Percentiles rank a stretch among this genome's conserved stretches.
Evolutionary conservation across 306 rosid species (phyloP).

Genomic region (Canavalia gladiata): DNA sequence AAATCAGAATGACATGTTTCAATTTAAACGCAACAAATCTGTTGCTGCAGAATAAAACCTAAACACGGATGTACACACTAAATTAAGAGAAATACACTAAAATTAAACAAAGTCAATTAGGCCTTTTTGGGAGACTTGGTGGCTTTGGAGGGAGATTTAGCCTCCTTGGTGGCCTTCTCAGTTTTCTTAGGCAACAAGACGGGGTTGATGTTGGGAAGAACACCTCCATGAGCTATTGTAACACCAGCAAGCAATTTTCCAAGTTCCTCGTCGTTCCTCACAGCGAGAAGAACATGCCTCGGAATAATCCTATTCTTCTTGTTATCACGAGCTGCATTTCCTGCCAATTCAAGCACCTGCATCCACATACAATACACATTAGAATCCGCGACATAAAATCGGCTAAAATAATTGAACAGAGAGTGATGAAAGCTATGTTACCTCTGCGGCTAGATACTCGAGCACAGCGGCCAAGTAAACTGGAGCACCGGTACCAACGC

Average conservation of each 20-base stretch:
- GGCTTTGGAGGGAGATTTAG: slow-evolving; percentile 74
- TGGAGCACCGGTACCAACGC: slow-evolving; percentile 73
- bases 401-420: neutral
- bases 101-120: neutral
- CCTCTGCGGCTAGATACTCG: slow-evolving; percentile 81
- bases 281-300: slow-evolving; percentile 75
- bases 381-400: neutral
- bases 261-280: slow-evolving; percentile 88
- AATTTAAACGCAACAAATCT: neutral
- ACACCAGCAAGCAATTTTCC: slow-evolving; percentile 88
- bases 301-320: slow-evolving; percentile 86
- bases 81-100: neutral
- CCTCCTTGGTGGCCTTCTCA: slow-evolving; percentile 57
- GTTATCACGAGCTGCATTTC: slow-evolving; percentile 93
- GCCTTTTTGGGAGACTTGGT: slow-evolving; percentile 83
- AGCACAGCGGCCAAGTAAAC: slow-evolving; percentile 75
- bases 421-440: neutral
- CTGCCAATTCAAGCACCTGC: slow-evolving; percentile 88
- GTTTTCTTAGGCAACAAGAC: slow-evolving; percentile 78
- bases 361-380: neutral
- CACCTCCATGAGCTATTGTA: slow-evolving; percentile 89
- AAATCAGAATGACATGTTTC: slow-evolving; percentile 10
- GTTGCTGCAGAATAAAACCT: neutral
- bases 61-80: slow-evolving; percentile 53
- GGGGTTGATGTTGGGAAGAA: slow-evolving; percentile 86